A percentile compares a stretch with the other conserved stretches of the same genome.
These are phyloP conservation scores for Inga oerstediana DNA, from an alignment of 306 rosid species.

Conservation along the genomic window DNA sequence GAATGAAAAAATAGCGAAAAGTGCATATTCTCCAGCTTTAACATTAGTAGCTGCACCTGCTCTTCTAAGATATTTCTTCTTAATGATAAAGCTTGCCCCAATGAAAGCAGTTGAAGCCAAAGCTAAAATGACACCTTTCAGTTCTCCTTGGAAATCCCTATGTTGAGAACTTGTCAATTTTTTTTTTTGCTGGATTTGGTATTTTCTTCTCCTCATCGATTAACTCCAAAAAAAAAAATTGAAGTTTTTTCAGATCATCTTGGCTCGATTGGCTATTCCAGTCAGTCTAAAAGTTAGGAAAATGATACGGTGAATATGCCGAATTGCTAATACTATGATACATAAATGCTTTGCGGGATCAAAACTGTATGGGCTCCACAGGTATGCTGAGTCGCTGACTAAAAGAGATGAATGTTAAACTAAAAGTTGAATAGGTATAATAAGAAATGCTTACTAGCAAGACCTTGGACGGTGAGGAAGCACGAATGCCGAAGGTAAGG, in stretches of 20 bases:
- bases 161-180: constrained; percentile 34
- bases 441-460: no score
- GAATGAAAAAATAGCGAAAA: no score
- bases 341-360: background rate
- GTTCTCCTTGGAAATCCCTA: constrained; percentile 54
- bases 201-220: constrained; percentile 52
- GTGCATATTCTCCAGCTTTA: no score
- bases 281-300: constrained; percentile 11
- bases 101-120: constrained; percentile 69
- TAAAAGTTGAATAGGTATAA: no score
- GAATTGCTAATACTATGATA: background rate
- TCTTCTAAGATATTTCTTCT: no score
- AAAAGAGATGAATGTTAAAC: no score
- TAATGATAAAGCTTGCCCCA: no score
- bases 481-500: no score
- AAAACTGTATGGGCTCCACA: background rate
- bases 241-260: constrained; percentile 43
- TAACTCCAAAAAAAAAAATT: constrained; percentile 36
- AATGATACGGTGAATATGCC: constrained; percentile 26
- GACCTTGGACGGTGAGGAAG: no score
- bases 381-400: no score
- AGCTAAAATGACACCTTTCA: constrained; percentile 68
- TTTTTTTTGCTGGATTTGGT: constrained; percentile 6
- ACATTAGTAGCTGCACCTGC: no score
- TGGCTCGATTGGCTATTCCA: constrained; percentile 27